These are phyloP conservation scores for Combretum micranthum DNA, from an alignment of 345 rosid genomes.

Conservation along the genomic window DNA sequence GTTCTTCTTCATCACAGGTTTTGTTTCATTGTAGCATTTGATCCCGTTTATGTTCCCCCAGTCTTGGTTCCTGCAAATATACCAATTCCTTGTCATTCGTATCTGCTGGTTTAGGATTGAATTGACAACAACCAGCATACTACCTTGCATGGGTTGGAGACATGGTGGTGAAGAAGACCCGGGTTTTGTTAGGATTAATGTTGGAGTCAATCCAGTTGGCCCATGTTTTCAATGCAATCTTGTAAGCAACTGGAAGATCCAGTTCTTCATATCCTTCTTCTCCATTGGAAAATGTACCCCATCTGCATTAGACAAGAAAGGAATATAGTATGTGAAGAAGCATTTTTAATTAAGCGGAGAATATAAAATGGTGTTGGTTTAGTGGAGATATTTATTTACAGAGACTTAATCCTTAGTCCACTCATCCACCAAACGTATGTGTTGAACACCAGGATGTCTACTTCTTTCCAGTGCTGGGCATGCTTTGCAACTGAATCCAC, in stretches of 20 bases:
- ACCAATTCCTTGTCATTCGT: not conserved
- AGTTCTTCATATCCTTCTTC: conserved; percentile 58
- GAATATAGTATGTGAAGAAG: not conserved
- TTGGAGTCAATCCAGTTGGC: conserved; percentile 86
- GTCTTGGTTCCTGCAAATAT: conserved; percentile 43
- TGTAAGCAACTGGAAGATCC: conserved; percentile 58
- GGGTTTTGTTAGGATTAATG: conserved; percentile 65
- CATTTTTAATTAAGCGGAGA: not conserved
- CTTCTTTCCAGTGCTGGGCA: conserved; percentile 63
- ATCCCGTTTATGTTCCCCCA: conserved; percentile 59
- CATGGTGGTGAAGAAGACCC: conserved; percentile 82
- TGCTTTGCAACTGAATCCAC: conserved; percentile 76
- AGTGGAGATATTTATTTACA: conserved; percentile 30
- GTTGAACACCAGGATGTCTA: conserved; percentile 75
- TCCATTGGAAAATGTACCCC: conserved; percentile 90
- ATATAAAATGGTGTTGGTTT: not conserved
- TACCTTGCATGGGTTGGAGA: conserved; percentile 83
- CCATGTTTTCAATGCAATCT: conserved; percentile 74
- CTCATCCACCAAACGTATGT: conserved; percentile 99
- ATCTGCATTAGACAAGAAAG: conserved; percentile 20
- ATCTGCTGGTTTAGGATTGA: not conserved
- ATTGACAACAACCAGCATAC: not conserved
- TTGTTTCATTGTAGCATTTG: conserved; percentile 85
- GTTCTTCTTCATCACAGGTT: conserved; percentile 53
- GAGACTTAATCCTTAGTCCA: conserved; percentile 50